A percentile compares a stretch with the other conserved stretches of the same genome.
phyloP scores from a whole-genome alignment of 164 flowering plant species.

The Akebia trifoliata region DNA sequence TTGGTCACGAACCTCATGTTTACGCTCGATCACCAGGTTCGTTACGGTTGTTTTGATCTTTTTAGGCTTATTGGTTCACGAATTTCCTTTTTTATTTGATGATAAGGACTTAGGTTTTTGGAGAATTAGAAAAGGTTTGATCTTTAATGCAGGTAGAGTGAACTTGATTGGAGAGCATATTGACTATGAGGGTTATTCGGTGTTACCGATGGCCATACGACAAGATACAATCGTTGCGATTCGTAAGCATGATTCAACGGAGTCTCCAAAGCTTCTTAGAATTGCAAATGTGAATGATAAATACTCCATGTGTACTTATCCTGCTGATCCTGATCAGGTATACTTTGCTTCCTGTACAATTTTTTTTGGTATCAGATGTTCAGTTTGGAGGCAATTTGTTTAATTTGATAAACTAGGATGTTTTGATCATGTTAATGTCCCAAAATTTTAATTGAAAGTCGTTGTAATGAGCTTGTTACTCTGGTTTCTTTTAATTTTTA shows the following conservation, averaged over 20 bases:
- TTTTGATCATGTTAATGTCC: too few relatives aligned
- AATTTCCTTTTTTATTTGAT: background rate
- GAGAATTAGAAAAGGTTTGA: too few relatives aligned
- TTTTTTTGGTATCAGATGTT: too few relatives aligned
- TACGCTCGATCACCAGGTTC: constrained; percentile 93
- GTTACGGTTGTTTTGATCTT: background rate
- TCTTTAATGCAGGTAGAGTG: constrained; percentile 59
- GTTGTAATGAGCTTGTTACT: too few relatives aligned
- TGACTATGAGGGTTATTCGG: constrained; percentile 95
- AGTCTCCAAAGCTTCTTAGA: constrained; percentile 42
- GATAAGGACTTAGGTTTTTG: too few relatives aligned
- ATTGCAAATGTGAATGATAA: constrained; percentile 78
- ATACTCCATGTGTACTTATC: constrained; percentile 73
- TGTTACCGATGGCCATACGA: constrained; percentile 94
- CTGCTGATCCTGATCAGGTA: constrained; percentile 85
- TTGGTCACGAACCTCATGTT: constrained; percentile 59
- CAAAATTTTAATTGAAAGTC: too few relatives aligned
- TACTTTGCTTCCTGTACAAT: background rate
- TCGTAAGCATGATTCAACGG: constrained; percentile 41
- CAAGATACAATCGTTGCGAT: constrained; percentile 88
- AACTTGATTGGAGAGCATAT: constrained; percentile 97
- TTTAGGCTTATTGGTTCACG: background rate
- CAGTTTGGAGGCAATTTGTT: background rate
- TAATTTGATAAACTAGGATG: too few relatives aligned
- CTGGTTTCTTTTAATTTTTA: too few relatives aligned